Evolutionary conservation across 345 rosid genomes (phyloP).

Genomic region (Sonneratia alba): DNA sequence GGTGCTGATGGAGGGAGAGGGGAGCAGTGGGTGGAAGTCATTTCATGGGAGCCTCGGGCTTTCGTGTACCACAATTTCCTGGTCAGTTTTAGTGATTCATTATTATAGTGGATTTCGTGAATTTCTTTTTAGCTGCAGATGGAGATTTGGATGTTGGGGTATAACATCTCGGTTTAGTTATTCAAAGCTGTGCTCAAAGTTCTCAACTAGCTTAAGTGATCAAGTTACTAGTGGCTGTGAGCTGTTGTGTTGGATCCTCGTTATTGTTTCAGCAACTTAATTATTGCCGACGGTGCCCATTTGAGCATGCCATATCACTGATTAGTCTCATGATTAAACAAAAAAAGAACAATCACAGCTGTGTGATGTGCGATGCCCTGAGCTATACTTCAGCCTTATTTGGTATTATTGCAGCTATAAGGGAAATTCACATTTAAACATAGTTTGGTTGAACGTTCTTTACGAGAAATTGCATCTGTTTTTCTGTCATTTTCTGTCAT

Average conservation of each 20-base stretch:
- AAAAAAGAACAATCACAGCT: neutral
- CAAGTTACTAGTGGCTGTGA: neutral
- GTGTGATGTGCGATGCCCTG: neutral
- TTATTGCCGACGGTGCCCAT: neutral
- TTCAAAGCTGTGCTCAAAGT: neutral
- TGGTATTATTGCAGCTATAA: neutral
- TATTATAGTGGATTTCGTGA: neutral
- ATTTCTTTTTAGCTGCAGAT: neutral
- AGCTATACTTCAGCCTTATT: neutral
- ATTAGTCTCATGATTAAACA: neutral
- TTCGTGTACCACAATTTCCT: conserved; percentile 32
- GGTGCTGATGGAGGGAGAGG: conserved; percentile 37
- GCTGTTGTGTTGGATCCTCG: neutral
- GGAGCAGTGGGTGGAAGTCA: conserved; percentile 75
- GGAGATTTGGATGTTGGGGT: neutral
- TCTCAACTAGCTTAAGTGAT: neutral
- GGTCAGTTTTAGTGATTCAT: conserved; percentile 25
- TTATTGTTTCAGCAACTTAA: neutral
- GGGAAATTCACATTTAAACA: neutral
- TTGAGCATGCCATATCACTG: neutral
- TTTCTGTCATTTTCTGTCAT: neutral
- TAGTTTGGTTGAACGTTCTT: neutral
- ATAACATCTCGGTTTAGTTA: neutral
- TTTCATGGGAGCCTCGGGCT: conserved; percentile 93
- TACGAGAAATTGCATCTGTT: neutral